Evolutionary conservation across 2,329 filamentous ascomycete genomes (phyloP), one percentile per base, ranked within the genome.

Genomic region (Stachybotrys chartarum): DNA sequence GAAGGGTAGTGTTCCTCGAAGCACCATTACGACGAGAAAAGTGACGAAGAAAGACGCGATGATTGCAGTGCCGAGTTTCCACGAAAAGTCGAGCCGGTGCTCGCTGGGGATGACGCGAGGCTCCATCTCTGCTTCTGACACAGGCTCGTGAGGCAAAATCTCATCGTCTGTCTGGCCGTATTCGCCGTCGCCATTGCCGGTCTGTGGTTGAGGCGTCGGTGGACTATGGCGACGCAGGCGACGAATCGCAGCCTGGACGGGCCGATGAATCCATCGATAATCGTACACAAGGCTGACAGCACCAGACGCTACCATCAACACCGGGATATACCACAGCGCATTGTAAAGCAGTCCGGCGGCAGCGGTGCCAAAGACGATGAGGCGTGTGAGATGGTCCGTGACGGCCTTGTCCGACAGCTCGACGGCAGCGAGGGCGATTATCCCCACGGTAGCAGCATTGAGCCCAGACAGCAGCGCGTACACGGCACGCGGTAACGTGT

Each of bases 281-380:
- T 90, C 86, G 73, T 81, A 84, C 0, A 80, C 54, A 0, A 83
- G 66, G 0, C 82, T 80, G 0, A 69, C 67, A 1, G 77, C 11
- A 0, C 86, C 87, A 0, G 78, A 81, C 1, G 75, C 59, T 0
- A 79, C 61, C 69, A 90, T 85, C 5, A 91, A 64, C 0, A 82
- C 62, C 0, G 88, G 88, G 50, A 90, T 91, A 60, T 88, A 91
- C 88, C 88, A 91, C 0, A 91, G 69, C 0, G 86, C 81, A 52
- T 84, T 89, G 61, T 90, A 90, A 51, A 87, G 75, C 60, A 91
- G 70, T 0, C 87, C 88, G 0, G 85, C 86, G 8, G 79, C 76
- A 1, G 75, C 87, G 3, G 80, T 80, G 7, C 85, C 63, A 12
- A 89, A 85, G 0, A 91, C 82, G 1, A 90, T 61, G 0, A 85